phyloP scores from a whole-genome alignment of 1,139 yeast genomes.

The Hyphopichia fennica region DNA sequence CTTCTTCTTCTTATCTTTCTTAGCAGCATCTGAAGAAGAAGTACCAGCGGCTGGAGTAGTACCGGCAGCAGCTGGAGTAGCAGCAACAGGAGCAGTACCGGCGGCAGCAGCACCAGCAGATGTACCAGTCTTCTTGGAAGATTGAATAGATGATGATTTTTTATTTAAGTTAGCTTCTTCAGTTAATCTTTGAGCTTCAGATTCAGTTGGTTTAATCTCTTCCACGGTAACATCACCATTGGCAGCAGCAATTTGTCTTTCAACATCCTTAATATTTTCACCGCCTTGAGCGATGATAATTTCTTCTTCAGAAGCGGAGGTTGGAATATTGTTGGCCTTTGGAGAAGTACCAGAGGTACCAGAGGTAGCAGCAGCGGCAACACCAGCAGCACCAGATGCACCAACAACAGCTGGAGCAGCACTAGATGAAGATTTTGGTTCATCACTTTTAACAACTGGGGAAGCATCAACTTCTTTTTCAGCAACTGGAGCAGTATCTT shows the following conservation, averaged over 20 bases:
- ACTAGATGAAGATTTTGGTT: conserved; percentile 1
- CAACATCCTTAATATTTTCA: conserved; percentile 24
- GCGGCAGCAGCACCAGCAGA: conserved; percentile 4
- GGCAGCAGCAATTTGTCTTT: conserved; percentile 39
- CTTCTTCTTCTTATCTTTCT: conserved; percentile 12
- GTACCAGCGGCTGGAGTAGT: conserved; percentile 4
- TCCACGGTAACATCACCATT: conserved; percentile 42
- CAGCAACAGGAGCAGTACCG: conserved; percentile 9
- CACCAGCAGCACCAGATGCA: conserved; percentile 7
- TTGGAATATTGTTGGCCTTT: conserved; percentile 2
- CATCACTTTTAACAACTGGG: conserved; percentile 12
- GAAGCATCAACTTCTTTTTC: conserved; percentile 27
- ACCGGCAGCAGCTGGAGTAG: conserved; percentile 7
- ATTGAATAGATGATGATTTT: conserved; percentile 10
- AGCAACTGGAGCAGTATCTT: conserved; percentile 8
- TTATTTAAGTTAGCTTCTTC: conserved; percentile 29
- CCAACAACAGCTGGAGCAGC: conserved; percentile 5
- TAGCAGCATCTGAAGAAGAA: conserved; percentile 7
- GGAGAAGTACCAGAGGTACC: conserved; percentile 3
- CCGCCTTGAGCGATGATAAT: conserved; percentile 43
- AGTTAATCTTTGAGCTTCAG: conserved; percentile 35
- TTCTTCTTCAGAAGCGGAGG: conserved; percentile 28
- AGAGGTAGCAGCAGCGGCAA: conserved; percentile 5
- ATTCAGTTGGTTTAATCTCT: conserved; percentile 44
- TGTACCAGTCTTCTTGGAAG: conserved; percentile 6